Evolutionary conservation across 208 protist genomes (phyloP).

Genomic region (Leptomonas pyrrhocoris): DNA sequence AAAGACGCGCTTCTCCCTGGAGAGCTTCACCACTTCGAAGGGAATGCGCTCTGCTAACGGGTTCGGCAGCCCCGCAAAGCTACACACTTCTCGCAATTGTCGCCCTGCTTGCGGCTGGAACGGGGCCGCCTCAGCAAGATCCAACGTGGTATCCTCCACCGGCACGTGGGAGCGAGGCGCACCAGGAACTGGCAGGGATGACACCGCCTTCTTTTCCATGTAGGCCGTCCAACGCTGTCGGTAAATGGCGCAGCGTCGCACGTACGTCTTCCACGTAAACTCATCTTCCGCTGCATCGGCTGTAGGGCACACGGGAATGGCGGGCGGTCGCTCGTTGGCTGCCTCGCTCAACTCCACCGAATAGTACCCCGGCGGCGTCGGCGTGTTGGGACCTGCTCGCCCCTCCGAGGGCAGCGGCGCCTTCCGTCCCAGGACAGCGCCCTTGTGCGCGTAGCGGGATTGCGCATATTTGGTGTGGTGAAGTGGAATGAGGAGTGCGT

Average conservation of each 20-base stretch:
- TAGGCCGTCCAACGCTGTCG: slow-evolving; percentile 5
- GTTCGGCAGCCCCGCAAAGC: slow-evolving; percentile 49
- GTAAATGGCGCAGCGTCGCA: slow-evolving; percentile 30
- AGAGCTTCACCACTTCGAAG: not conserved
- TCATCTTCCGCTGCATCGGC: slow-evolving; percentile 5
- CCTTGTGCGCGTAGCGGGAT: slow-evolving; percentile 40
- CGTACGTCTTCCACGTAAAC: slow-evolving; percentile 27
- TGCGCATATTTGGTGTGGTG: slow-evolving; percentile 47
- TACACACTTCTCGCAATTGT: slow-evolving; percentile 40
- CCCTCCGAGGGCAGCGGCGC: slow-evolving; percentile 37
- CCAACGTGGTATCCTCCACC: slow-evolving; percentile 39
- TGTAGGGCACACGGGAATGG: slow-evolving; percentile 21
- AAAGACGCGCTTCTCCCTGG: slow-evolving; percentile 34
- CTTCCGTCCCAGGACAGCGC: slow-evolving; percentile 29
- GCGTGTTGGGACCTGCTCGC: slow-evolving; percentile 31
- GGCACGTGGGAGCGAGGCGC: slow-evolving; percentile 31
- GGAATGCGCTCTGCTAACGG: not conserved
- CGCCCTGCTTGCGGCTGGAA: slow-evolving; percentile 35
- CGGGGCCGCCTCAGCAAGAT: slow-evolving; percentile 32
- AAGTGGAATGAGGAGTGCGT: slow-evolving; percentile 61
- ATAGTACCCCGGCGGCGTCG: slow-evolving; percentile 66
- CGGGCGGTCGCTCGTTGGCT: slow-evolving; percentile 17
- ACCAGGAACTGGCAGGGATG: slow-evolving; percentile 1
- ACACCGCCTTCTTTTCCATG: slow-evolving; percentile 19
- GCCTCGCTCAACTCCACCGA: slow-evolving; percentile 23